Percentiles rank a stretch among this genome's conserved stretches.
Evolutionary conservation across 2,329 filamentous ascomycete genomes (phyloP).

Genomic region (Blastomyces silverae): DNA sequence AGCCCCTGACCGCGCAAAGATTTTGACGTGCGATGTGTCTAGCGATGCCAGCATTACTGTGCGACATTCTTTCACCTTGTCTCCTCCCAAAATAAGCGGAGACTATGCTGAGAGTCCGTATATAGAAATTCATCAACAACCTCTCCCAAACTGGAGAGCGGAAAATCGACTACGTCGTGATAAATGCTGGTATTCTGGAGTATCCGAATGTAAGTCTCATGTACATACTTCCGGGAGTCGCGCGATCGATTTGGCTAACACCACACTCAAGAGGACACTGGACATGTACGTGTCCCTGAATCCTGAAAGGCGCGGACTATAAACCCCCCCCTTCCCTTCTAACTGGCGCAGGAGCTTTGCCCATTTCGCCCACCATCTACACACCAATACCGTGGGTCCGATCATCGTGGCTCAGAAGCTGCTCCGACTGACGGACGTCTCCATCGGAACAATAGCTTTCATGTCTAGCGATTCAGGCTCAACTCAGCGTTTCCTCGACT

Average conservation of each 20-base stretch:
- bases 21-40: background rate
- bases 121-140: background rate
- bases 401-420: slow-evolving; percentile 1
- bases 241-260: background rate
- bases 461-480: background rate
- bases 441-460: background rate
- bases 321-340: background rate
- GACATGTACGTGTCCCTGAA: background rate
- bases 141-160: background rate
- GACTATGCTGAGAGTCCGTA: background rate
- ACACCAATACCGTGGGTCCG: background rate
- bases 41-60: background rate
- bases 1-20: background rate
- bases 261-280: background rate
- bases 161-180: background rate
- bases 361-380: background rate
- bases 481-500: background rate
- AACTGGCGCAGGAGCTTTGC: background rate
- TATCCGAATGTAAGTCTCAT: background rate
- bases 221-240: background rate
- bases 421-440: background rate
- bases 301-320: background rate
- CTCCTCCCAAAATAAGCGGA: background rate
- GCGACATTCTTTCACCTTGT: background rate
- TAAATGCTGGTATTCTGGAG: background rate